Evolutionary conservation across 371 early-diverging fungal genomes (phyloP).

Genomic region (Mucor sp.): DNA sequence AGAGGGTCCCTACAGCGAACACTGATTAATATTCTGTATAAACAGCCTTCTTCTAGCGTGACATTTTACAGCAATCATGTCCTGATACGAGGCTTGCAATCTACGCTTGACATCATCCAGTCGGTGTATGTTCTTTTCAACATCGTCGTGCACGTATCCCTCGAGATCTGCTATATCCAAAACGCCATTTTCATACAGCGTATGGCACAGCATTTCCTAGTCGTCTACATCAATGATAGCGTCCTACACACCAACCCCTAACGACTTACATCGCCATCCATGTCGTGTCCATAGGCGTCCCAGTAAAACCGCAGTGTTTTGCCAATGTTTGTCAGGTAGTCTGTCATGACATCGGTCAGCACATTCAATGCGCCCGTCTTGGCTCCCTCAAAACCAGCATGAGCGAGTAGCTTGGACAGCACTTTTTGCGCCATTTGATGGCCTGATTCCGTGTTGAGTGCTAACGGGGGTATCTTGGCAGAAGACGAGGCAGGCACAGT

Average conservation of each 20-base stretch:
- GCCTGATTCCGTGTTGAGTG: conserved; percentile 62
- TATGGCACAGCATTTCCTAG: conserved; percentile 82
- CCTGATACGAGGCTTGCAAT: conserved; percentile 69
- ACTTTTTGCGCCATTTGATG: conserved; percentile 65
- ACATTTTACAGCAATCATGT: conserved; percentile 46
- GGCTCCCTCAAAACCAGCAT: conserved; percentile 89
- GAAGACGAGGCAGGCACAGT: background rate
- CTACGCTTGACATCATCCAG: conserved; percentile 75
- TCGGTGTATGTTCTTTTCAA: conserved; percentile 69
- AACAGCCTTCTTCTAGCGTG: background rate
- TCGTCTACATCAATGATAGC: background rate
- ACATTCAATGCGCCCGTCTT: conserved; percentile 66
- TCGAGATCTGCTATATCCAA: conserved; percentile 67
- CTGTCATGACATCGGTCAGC: conserved; percentile 76
- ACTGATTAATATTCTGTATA: background rate
- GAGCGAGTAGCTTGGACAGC: conserved; percentile 70
- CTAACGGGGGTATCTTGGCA: conserved; percentile 51
- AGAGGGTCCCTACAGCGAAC: conserved; percentile 28
- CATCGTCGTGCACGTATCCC: conserved; percentile 75
- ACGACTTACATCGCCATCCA: conserved; percentile 74
- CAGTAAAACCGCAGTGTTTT: conserved; percentile 78
- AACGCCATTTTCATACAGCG: conserved; percentile 83
- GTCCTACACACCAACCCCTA: background rate
- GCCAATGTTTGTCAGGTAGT: conserved; percentile 83
- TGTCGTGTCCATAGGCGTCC: conserved; percentile 71